phyloP scores from a whole-genome alignment of 805 yeast species.

The Starmerella bombicola region DNA sequence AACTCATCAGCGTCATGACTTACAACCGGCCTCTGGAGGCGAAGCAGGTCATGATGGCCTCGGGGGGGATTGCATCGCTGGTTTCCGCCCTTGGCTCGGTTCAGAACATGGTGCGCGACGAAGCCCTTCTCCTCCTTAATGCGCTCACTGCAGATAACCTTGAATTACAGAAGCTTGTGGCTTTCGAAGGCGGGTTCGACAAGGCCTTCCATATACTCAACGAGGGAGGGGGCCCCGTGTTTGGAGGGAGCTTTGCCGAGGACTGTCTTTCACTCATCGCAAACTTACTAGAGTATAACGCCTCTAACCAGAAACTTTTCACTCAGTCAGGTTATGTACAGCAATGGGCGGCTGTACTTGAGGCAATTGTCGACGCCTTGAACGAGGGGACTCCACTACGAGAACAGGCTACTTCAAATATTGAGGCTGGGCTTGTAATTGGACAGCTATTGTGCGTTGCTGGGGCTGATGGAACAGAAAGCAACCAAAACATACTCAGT shows the following conservation, averaged over 20 bases:
- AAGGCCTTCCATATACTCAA: conserved; percentile 63
- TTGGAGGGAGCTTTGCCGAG: conserved; percentile 83
- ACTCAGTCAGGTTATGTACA: conserved; percentile 72
- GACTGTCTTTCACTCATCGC: conserved; percentile 71
- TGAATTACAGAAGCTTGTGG: conserved; percentile 83
- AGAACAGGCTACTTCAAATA: conserved; percentile 57
- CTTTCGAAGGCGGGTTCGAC: conserved; percentile 87
- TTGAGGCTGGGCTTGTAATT: conserved; percentile 56
- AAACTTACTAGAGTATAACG: conserved; percentile 64
- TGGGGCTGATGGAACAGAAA: conserved; percentile 51
- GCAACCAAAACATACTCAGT: conserved; percentile 50
- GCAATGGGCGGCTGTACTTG: conserved; percentile 46
- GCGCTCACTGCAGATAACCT: conserved; percentile 68
- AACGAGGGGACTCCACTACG: conserved; percentile 41
- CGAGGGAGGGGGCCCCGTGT: conserved; percentile 81
- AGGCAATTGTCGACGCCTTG: conserved; percentile 32
- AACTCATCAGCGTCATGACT: conserved; percentile 69
- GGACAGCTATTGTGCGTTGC: conserved; percentile 59
- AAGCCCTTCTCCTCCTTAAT: conserved; percentile 71
- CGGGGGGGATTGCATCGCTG: conserved; percentile 67
- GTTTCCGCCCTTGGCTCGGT: conserved; percentile 50
- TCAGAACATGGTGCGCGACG: conserved; percentile 76
- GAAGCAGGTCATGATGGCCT: conserved; percentile 58
- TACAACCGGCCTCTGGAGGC: conserved; percentile 63
- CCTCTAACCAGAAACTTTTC: conserved; percentile 80